Base-by-base conservation (phyloP, 495 filamentous ascomycete species). In the Aspergillus sclerotiicarbonarius region DNA sequence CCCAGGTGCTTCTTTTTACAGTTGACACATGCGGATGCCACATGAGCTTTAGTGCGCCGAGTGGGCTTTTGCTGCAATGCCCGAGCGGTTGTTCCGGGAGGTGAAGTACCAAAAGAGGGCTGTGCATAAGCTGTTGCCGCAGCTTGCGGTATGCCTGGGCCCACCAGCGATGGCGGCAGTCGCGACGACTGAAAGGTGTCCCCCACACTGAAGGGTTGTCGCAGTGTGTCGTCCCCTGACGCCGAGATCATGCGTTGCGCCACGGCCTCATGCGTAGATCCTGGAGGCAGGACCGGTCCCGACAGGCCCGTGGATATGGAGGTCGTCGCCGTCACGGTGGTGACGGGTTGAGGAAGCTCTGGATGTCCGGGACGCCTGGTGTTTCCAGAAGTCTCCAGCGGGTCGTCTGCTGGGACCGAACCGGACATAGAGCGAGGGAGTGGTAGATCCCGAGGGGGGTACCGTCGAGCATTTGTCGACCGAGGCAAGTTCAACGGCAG, bases 1-100 rank as follows among this genome's bases (percentile, higher is more conserved):
- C 85, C 86, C 58, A 98, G 77, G 82, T 98, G 94, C 57, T 95
- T 96, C 73, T 87, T 91, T 71, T 97, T 97, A 78, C 94, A 98
- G 66, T 96, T 95, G 55, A 97, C 89, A 70, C 94, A 98, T 16
- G 94, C 94, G 33, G 92, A 96, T 35, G 93, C 91, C 48, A 98
- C 94, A 76, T 98, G 94, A 12, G 91, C 91, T 67, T 98, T 98
- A 8, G 91, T 87, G 64, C 92, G 90, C 61, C 92, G 83, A 15
- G 91, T 90, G 7, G 87, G 77, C 61, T 87, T 90, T 48, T 80
- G 76, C 43, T 77, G 71, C 43, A 78, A 61, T 45, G 72, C 62
- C 29, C 78, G 71, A 43, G 55, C 52, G 30, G 67, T 57, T 7
- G 69, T 50, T 9, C 60, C 67, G 0, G 71, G 45, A 0, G 68